Percentiles rank a stretch among this genome's conserved stretches.
phyloP scores from a whole-genome alignment of 2,329 filamentous ascomycete species.

The Chrysoporthe deuterocubensis region DNA sequence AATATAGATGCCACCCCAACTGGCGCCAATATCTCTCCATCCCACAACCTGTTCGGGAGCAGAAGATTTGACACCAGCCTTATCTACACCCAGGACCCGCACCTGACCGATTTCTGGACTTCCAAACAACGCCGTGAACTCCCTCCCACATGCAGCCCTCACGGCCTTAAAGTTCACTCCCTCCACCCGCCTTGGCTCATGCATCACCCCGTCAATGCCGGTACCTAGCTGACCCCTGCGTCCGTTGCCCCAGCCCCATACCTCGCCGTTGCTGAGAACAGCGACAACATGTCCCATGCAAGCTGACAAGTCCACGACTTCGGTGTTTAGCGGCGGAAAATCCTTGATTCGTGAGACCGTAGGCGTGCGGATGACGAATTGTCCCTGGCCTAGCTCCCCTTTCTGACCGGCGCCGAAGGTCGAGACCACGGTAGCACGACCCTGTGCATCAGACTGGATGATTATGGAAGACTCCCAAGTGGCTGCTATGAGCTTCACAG shows the following conservation, averaged over 20 bases:
- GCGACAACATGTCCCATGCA: conserved; percentile 79
- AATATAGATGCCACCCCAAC: conserved; percentile 83
- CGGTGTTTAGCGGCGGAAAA: conserved; percentile 65
- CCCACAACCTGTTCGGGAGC: conserved; percentile 56
- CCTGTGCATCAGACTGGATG: conserved; percentile 51
- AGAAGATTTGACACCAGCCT: conserved; percentile 66
- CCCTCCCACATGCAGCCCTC: conserved; percentile 76
- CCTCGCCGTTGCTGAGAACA: conserved; percentile 74
- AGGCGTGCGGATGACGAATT: conserved; percentile 52
- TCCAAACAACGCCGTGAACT: conserved; percentile 79
- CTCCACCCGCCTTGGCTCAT: conserved; percentile 64
- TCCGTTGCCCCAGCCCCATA: conserved; percentile 87
- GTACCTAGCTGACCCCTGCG: conserved; percentile 82
- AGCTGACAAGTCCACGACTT: conserved; percentile 69
- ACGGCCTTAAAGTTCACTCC: conserved; percentile 63
- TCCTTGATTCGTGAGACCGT: conserved; percentile 53
- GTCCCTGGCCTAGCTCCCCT: conserved; percentile 73
- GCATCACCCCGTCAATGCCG: conserved; percentile 52
- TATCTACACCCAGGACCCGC: conserved; percentile 73
- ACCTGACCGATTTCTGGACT: conserved; percentile 61
- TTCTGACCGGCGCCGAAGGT: conserved; percentile 69
- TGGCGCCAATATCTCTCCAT: conserved; percentile 74
- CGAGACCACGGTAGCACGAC: conserved; percentile 56
- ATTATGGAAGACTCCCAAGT: conserved; percentile 79
- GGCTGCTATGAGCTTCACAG: conserved; percentile 61